Conservation (phyloP, 352 stramenopile genomes). For the Globisporangium heterothallicum region DNA sequence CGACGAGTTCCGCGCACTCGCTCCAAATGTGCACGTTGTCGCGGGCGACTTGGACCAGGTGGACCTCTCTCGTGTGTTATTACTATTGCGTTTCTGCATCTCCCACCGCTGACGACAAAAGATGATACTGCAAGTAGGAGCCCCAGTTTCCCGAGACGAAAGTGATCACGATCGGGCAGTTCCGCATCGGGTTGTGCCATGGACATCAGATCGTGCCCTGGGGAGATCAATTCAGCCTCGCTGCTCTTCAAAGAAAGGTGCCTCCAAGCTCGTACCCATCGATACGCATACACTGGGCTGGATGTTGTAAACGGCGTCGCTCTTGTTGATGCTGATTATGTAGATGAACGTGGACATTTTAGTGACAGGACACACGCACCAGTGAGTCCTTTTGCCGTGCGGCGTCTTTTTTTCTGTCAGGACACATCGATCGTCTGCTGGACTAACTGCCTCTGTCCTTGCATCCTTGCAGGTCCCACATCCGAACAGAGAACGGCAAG, state of each 20-base stretch:
- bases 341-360: constrained; percentile 98
- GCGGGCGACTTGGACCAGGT: constrained; percentile 93
- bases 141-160: constrained; percentile 91
- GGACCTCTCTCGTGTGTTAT: too few species aligned
- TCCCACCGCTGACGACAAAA: not conserved
- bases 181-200: constrained; percentile 96
- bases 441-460: not conserved
- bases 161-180: constrained; percentile 94
- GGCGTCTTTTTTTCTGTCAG: too few species aligned
- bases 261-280: not conserved
- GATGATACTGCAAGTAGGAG: constrained; percentile 40
- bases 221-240: constrained; percentile 85
- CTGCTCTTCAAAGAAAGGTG: constrained; percentile 86
- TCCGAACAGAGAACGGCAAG: constrained; percentile 91
- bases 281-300: not conserved
- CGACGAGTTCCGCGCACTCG: constrained; percentile 92
- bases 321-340: not conserved
- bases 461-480: constrained; percentile 52
- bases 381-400: too few species aligned
- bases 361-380: constrained; percentile 93
- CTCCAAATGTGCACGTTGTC: constrained; percentile 95
- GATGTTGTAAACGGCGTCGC: not conserved
- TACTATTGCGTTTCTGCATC: too few species aligned
- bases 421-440: not conserved
- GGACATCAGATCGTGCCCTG: constrained; percentile 95